Evolutionary conservation across 2,329 filamentous ascomycete species (phyloP), one percentile per base, ranked within the genome.

Genomic region (Aspergillus pseudoterreus): DNA sequence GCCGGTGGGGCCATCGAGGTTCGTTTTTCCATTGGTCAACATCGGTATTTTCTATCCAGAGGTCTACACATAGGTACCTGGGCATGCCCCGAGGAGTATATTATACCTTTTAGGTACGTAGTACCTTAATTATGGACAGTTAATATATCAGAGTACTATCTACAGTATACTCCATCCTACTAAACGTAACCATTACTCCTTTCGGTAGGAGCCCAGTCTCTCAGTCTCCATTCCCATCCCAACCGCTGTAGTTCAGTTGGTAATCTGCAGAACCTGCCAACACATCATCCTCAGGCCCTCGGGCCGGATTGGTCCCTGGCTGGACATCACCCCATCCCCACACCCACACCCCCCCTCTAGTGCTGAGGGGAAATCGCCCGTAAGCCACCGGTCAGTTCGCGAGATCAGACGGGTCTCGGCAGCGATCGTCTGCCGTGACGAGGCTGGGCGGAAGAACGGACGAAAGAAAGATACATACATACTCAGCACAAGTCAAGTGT

Each of bases 221-320:
- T 5, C 22, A 22, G 47, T 44, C 43, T 45, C 22, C 22, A 22
- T 49, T 44, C 43, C 47, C 22, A 53, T 45, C 30, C 14, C 19
- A 33, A 51, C 50, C 47, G 44, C 36, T 22, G 14, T 50, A 47
- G 57, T 54, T 47, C 45, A 56, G 57, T 55, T 60, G 52, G 27
- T 48, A 58, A 56, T 56, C 60, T 64, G 61, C 58, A 62, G 51
- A 51, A 51, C 43, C 52, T 59, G 61, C 60, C 62, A 64, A 58
- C 62, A 55, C 60, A 64, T 63, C 58, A 47, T 43, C 49, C 43
- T 47, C 49, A 46, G 24, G 6, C 24, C 35, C 6, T 27, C 24
- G 9, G 24, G 24, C 2, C 27, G 27, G 6, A 30, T 30, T 30
- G 27, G 27, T 30, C 27, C 27, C 27, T 30, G 27, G 35, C 22